A percentile compares a stretch with the other conserved stretches of the same genome.
phyloP scores from a whole-genome alignment of 768 basidiomycete species.

The Ramaria sp. region DNA sequence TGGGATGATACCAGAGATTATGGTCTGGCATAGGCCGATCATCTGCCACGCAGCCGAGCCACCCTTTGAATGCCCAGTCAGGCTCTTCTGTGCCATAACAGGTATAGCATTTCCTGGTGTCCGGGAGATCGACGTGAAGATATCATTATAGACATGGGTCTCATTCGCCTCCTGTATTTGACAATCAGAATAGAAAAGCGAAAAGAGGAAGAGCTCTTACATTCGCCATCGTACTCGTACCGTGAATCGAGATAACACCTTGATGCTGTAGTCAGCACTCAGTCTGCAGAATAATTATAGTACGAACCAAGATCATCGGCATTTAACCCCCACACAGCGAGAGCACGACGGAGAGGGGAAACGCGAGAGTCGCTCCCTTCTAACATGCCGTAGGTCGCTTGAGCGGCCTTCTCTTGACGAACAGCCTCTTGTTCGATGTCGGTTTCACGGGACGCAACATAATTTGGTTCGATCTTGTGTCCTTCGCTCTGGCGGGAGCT shows the following conservation, averaged over 20 bases:
- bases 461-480: conserved; percentile 47
- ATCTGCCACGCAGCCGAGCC: conserved; percentile 99
- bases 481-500: conserved; percentile 46
- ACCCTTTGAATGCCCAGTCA: conserved; percentile 96
- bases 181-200: conserved; percentile 4
- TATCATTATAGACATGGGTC: conserved; percentile 92
- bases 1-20: conserved; percentile 79
- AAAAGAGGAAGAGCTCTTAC: conserved; percentile 23
- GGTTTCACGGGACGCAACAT: conserved; percentile 64
- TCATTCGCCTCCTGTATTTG: conserved; percentile 82
- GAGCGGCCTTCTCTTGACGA: conserved; percentile 85
- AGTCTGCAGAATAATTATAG: conserved; percentile 14
- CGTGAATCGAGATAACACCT: conserved; percentile 76
- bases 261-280: not conserved
- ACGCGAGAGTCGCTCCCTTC: conserved; percentile 78
- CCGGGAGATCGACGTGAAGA: conserved; percentile 81
- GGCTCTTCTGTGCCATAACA: conserved; percentile 93
- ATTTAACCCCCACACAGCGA: conserved; percentile 93
- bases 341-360: conserved; percentile 86
- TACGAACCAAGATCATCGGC: conserved; percentile 71
- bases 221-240: conserved; percentile 80
- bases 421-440: conserved; percentile 85
- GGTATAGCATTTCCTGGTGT: conserved; percentile 95
- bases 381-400: conserved; percentile 94
- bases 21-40: conserved; percentile 80